Base-by-base conservation (phyloP, 768 basidiomycete genomes). In the Holtermannia corniformis region DNA sequence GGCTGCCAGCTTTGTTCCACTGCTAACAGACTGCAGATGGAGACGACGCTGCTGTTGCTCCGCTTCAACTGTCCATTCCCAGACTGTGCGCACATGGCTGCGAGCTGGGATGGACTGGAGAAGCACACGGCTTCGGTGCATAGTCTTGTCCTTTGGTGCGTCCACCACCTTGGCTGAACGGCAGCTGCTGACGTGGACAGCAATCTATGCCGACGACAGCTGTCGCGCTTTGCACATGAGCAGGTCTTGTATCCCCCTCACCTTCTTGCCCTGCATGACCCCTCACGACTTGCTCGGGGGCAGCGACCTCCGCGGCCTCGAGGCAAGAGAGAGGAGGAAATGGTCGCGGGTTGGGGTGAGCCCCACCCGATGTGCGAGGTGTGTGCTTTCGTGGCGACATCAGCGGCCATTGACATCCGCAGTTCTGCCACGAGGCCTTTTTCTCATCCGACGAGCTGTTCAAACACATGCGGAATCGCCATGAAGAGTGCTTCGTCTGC, bases 401-500 rank as follows among this genome's bases (percentile, higher is more conserved):
- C 12, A 44, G 43, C 23, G 13, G 56, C 55, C 60, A 48, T 62
- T 48, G 16, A 3, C 1, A 13, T 21, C 13, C n/a, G 11, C 81
- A 81, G 63, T 97, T 96, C 70, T 95, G 91, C 62, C 81, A 80
- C n/a, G 85, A 89, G 61, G 91, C 86, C 62, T 91, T 86, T 78
- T 95, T 92, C 68, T 76, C 84, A n/a, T 84, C 85, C 50, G 93
- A 97, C 64, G 91, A 91, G 63, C 75, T 96, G n/a, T 95, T 83
- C 68, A 76, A 82, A 21, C 95, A 99, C 71, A 87, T 96, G 84
- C 81, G 92, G 48, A 84, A 91, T 65, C 77, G 76, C 46, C 93
- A 99, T 73, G 93, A 99, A 71, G 92, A 97, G 64, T 97, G 93
- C 69, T 95, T 95, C 61, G 72, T 99, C 13, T 99, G 95, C 72